phyloP scores from a whole-genome alignment of 1,284 basidiomycete genomes.

The Sanghuangporus baumii region DNA sequence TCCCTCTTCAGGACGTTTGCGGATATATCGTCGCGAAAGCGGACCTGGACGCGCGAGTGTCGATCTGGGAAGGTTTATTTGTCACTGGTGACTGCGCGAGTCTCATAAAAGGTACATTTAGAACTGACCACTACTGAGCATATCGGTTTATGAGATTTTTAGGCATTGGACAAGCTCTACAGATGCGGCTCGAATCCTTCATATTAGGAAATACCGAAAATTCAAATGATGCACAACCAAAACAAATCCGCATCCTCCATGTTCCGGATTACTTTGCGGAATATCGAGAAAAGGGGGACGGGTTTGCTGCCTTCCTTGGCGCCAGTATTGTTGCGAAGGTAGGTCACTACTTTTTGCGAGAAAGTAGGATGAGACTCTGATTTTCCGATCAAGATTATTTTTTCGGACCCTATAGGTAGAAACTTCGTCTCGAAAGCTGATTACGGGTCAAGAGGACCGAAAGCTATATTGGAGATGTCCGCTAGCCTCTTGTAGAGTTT shows the following conservation, averaged over 20 bases:
- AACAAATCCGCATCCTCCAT: conserved; percentile 56
- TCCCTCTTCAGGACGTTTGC: conserved; percentile 60
- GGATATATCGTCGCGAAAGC: conserved; percentile 51
- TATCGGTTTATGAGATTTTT: conserved; percentile 11
- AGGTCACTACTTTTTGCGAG: conserved; percentile 20
- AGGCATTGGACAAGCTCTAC: conserved; percentile 69
- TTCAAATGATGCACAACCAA: conserved; percentile 66
- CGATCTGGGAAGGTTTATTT: conserved; percentile 77
- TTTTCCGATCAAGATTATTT: conserved; percentile 36
- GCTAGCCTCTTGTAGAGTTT: conserved; percentile 54
- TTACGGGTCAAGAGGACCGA: conserved; percentile 66
- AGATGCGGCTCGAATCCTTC: conserved; percentile 70
- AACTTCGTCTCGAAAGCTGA: conserved; percentile 75
- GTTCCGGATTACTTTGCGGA: conserved; percentile 94
- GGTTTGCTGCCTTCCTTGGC: conserved; percentile 81
- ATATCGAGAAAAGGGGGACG: conserved; percentile 80
- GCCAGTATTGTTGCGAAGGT: conserved; percentile 86
- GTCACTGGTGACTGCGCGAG: conserved; percentile 79
- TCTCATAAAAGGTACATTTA: conserved; percentile 65
- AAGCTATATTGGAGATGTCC: conserved; percentile 66
- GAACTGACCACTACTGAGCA: background rate
- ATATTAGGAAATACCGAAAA: conserved; percentile 62
- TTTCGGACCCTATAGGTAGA: conserved; percentile 57
- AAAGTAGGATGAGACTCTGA: background rate
- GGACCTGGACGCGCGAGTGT: conserved; percentile 62